Conservation (phyloP, 306 rosid genomes). For the Quercus glauca region DNA sequence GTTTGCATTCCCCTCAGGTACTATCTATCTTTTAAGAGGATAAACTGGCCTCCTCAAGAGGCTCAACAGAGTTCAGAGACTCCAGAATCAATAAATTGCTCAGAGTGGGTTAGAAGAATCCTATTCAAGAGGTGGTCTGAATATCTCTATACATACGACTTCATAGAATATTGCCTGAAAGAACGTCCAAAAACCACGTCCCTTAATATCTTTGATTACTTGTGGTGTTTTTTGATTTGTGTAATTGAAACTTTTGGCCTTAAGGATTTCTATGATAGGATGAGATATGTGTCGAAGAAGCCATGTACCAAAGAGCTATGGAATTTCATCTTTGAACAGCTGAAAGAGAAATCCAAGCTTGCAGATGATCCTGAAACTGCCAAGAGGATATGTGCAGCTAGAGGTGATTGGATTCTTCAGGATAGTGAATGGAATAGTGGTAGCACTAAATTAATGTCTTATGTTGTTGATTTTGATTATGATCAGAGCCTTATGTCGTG, state of each 20-base stretch:
- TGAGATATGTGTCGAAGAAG: slow-evolving; percentile 6
- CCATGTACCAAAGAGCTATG: neutral
- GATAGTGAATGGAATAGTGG: neutral
- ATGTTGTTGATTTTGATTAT: slow-evolving; percentile 17
- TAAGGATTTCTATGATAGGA: neutral
- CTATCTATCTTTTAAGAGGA: slow-evolving; percentile 14
- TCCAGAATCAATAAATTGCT: neutral
- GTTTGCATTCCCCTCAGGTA: neutral
- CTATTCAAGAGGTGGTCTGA: slow-evolving; percentile 44
- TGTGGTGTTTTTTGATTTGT: neutral
- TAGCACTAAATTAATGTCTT: neutral
- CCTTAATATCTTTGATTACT: neutral
- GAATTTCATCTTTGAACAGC: slow-evolving; percentile 10
- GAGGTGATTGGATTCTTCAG: slow-evolving; percentile 28
- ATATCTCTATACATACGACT: slow-evolving; percentile 26
- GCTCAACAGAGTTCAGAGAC: neutral
- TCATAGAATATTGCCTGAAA: slow-evolving; percentile 29
- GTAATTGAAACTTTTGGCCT: neutral
- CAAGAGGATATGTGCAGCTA: slow-evolving; percentile 24
- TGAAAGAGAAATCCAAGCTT: slow-evolving; percentile 3
- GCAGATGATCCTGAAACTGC: slow-evolving; percentile 27
- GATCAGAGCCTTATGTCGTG: slow-evolving; percentile 33
- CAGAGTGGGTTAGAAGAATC: neutral
- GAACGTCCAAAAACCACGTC: neutral
- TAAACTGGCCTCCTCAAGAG: neutral